These are phyloP conservation scores for Vicia faba DNA, from an alignment of 306 rosid species.

Conservation along the genomic window DNA sequence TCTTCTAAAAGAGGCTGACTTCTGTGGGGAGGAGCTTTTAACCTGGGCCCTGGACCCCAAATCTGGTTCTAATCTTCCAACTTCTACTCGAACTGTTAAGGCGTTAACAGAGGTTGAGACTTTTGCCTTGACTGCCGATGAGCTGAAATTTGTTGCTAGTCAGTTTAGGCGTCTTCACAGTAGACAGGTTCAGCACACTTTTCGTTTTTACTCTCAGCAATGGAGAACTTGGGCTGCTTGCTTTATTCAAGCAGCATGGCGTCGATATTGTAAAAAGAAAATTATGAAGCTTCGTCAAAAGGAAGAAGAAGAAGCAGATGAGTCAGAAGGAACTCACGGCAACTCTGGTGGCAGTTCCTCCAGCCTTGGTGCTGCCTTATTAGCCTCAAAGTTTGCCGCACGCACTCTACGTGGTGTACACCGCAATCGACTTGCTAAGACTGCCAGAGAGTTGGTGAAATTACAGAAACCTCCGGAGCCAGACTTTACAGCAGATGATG, in stretches of 20 bases:
- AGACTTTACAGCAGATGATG: conserved; percentile 85
- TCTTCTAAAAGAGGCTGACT: conserved; percentile 80
- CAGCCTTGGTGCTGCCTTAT: conserved; percentile 83
- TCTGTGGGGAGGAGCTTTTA: conserved; percentile 97
- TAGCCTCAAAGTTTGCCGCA: conserved; percentile 91
- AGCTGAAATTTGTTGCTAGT: conserved; percentile 90
- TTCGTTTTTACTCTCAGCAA: conserved; percentile 96
- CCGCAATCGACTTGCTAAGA: conserved; percentile 76
- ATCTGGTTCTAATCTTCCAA: conserved; percentile 92
- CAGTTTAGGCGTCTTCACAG: conserved; percentile 99
- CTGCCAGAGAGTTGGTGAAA: conserved; percentile 78
- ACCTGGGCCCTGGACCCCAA: conserved; percentile 98
- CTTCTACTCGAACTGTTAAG: conserved; percentile 87
- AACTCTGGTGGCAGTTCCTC: conserved; percentile 59
- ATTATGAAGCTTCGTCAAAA: conserved; percentile 72
- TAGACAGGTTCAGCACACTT: conserved; percentile 96
- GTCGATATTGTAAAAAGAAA: conserved; percentile 84
- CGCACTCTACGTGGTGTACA: conserved; percentile 93
- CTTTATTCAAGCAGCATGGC: conserved; percentile 99
- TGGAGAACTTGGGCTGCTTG: conserved; percentile 99
- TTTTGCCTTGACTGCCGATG: conserved; percentile 88
- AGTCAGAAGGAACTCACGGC: conserved; percentile 48
- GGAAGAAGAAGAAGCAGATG: conserved; percentile 79
- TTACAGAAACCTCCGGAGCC: conserved; percentile 98
- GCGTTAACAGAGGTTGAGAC: conserved; percentile 92